Evolutionary conservation across 2,329 filamentous ascomycete species (phyloP).

Genomic region (Reticulascus tulasneorum): DNA sequence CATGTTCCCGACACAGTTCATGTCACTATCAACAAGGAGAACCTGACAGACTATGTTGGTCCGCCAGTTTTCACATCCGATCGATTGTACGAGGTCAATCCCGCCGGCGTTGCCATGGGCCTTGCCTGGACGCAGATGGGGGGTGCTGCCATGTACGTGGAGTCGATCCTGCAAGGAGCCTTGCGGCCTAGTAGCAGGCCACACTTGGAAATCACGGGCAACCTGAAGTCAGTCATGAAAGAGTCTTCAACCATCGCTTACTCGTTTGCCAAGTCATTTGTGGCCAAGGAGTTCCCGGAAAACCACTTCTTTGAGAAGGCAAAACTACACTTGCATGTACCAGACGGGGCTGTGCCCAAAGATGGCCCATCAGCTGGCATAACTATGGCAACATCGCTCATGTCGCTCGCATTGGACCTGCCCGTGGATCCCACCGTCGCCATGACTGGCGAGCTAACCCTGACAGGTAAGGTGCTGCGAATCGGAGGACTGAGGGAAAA

Average conservation of each 20-base stretch:
- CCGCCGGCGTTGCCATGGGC: conserved; percentile 94
- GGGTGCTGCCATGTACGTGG: conserved; percentile 92
- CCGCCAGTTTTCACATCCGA: conserved; percentile 95
- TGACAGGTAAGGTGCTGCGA: conserved; percentile 92
- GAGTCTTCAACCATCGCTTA: conserved; percentile 94
- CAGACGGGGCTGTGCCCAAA: conserved; percentile 93
- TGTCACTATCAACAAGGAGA: conserved; percentile 81
- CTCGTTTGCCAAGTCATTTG: conserved; percentile 86
- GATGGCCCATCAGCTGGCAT: conserved; percentile 92
- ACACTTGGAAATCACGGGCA: conserved; percentile 85
- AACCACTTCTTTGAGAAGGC: conserved; percentile 97
- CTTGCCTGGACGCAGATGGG: conserved; percentile 98
- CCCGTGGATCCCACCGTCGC: conserved; percentile 81
- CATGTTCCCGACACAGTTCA: conserved; percentile 84
- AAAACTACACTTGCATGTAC: conserved; percentile 91
- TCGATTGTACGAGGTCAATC: conserved; percentile 88
- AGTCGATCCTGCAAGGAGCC: conserved; percentile 87
- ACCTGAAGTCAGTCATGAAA: conserved; percentile 96
- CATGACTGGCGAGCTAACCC: conserved; percentile 96
- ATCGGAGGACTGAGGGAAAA: conserved; percentile 95
- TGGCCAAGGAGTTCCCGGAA: conserved; percentile 79
- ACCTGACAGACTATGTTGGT: conserved; percentile 93
- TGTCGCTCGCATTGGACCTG: conserved; percentile 78
- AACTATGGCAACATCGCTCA: conserved; percentile 92
- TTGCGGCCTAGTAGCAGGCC: conserved; percentile 71